Evolutionary conservation across 1,284 basidiomycete genomes (phyloP).

Genomic region (Ustilago sp.): DNA sequence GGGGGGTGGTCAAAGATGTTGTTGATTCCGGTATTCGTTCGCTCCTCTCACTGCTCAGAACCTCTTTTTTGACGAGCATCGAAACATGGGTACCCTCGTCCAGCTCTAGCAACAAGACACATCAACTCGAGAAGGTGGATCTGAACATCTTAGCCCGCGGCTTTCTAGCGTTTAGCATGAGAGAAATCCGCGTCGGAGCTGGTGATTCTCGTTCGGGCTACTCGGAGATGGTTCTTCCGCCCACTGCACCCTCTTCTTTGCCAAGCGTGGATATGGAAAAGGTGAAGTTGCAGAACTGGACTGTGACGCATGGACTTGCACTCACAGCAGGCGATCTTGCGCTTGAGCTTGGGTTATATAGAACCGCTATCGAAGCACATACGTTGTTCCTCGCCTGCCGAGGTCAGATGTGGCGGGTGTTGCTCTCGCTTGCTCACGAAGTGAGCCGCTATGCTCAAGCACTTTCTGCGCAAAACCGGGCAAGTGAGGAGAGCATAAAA

Average conservation of each 20-base stretch:
- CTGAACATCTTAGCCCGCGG: constrained; percentile 11
- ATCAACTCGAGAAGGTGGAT: neutral
- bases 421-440: constrained; percentile 33
- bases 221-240: constrained; percentile 25
- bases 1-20: constrained; percentile 45
- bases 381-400: constrained; percentile 36
- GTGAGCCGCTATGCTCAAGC: constrained; percentile 12
- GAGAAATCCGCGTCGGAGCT: constrained; percentile 39
- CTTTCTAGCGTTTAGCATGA: constrained; percentile 28
- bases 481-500: neutral
- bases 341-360: constrained; percentile 24
- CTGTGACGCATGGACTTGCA: constrained; percentile 33
- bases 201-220: constrained; percentile 33
- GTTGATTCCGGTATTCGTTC: constrained; percentile 38
- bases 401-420: constrained; percentile 40
- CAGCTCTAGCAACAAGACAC: neutral
- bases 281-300: constrained; percentile 42
- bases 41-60: constrained; percentile 15
- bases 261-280: constrained; percentile 21
- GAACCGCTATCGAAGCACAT: constrained; percentile 38
- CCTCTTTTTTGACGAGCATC: neutral
- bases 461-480: neutral
- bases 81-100: constrained; percentile 13
- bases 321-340: constrained; percentile 38
- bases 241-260: neutral